Conservation (phyloP, 257 asterid genomes). For the Vinca minor region DNA sequence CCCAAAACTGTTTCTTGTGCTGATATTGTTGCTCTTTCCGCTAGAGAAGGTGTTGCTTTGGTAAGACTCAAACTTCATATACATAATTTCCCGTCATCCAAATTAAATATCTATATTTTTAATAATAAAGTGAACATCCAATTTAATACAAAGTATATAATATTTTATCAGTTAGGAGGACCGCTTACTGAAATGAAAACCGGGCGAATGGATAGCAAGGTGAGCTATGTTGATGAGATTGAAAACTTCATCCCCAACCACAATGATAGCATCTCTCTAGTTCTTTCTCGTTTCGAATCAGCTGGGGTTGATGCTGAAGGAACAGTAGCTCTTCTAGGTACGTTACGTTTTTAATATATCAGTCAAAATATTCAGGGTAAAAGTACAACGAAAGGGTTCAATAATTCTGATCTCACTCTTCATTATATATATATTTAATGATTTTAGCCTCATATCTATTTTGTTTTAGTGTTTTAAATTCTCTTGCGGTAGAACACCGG, state of each 20-base stretch:
- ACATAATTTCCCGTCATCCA: neutral
- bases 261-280: constrained; percentile 45
- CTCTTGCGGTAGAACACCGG: no score
- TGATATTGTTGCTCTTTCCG: constrained; percentile 76
- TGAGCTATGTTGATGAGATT: constrained; percentile 33
- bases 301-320: constrained; percentile 58
- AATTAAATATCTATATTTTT: no score
- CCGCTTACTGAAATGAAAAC: constrained; percentile 58
- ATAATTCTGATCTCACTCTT: no score
- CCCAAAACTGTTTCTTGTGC: constrained; percentile 79
- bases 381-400: no score
- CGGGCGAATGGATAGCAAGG: constrained; percentile 63
- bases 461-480: no score
- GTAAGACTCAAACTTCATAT: constrained; percentile 25
- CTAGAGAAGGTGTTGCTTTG: constrained; percentile 61
- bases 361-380: no score
- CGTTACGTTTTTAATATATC: no score
- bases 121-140: no score
- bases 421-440: no score
- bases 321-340: constrained; percentile 68
- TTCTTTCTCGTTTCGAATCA: constrained; percentile 48
- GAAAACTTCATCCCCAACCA: constrained; percentile 58
- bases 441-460: no score
- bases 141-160: no score
- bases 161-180: constrained; percentile 48